Evolutionary conservation across 139 green algal genomes (phyloP), one percentile per base, ranked within the genome.

Genomic region (Closterium sp.): DNA sequence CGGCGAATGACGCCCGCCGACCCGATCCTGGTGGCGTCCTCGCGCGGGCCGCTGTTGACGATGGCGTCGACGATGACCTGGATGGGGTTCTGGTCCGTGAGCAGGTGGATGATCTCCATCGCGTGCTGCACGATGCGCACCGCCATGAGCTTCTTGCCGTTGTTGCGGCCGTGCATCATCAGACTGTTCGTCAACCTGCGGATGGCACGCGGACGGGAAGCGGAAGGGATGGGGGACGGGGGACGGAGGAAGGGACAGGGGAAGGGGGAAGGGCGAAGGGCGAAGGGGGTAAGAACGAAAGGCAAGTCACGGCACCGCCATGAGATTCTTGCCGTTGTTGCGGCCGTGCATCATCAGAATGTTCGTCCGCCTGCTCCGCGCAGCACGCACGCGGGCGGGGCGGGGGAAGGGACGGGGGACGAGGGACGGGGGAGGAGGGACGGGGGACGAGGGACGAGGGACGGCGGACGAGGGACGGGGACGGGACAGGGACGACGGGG

Each of bases 151-250:
- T 99, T 99, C 97, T 99, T 99, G 95, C 98, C 98, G 96, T 99
- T 99, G 98, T 99, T 99, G 96, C 98, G 98, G 90, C 98, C 98
- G 95, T 99, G 98, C 98, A 98, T 98, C 98, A 99, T 99, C 86
- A 99, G 96, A 34, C 97, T 98, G 95, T 96, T 97, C 70, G 95
- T 97, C 89, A 99, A 95, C 90, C 97, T 98, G 29, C 28, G 11
- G 1, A 38, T 19, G 9, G 50, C n/a, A n/a, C n/a, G 13, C 13
- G 50, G 50, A 70, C 19, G 9, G 17, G 17, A 21, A 70, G 11
- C 13, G 19, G 17, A 79, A 79, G 62, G 62, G 17, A 79, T 27
- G 19, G 1, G 62, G 19, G n/a, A n/a, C n/a, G n/a, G n/a, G n/a
- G n/a, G 62, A 79, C 17, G 19, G n/a, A n/a, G n/a, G n/a, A n/a